These are phyloP conservation scores for Eurotiales sp. DNA, from an alignment of 2,329 filamentous ascomycete species.

Conservation along the genomic window DNA sequence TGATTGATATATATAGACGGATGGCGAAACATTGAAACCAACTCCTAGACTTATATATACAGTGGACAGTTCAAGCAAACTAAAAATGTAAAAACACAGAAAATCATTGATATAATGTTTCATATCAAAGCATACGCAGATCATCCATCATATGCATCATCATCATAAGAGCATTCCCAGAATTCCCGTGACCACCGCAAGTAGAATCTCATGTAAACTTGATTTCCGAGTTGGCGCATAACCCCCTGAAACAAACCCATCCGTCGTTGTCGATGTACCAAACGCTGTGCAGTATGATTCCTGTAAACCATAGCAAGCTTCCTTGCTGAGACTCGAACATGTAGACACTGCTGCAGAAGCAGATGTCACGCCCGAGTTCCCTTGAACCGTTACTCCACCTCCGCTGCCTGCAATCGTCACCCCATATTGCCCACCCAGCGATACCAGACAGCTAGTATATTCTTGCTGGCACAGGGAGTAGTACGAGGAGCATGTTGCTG, in stretches of 20 bases:
- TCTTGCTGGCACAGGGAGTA: slow-evolving; percentile 52
- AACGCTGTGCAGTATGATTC: slow-evolving; percentile 44
- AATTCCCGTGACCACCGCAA: slow-evolving; percentile 43
- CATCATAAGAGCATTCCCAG: slow-evolving; percentile 42
- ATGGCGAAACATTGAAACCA: too few relatives aligned
- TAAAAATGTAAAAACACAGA: too few relatives aligned
- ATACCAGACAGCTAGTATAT: slow-evolving; percentile 40
- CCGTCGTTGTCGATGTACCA: slow-evolving; percentile 24
- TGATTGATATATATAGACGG: too few relatives aligned
- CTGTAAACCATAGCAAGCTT: slow-evolving; percentile 48
- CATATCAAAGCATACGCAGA: neutral
- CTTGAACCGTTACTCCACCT: slow-evolving; percentile 48
- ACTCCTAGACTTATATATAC: neutral
- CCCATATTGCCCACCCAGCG: slow-evolving; percentile 48
- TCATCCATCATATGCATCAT: neutral
- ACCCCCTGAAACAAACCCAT: slow-evolving; percentile 18
- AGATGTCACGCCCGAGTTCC: slow-evolving; percentile 39
- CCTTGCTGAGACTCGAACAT: slow-evolving; percentile 44
- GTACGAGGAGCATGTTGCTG: slow-evolving; percentile 51
- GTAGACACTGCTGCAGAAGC: slow-evolving; percentile 40
- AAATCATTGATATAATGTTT: too few relatives aligned
- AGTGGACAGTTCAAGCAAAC: neutral
- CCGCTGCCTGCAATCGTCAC: slow-evolving; percentile 50
- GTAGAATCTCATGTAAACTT: slow-evolving; percentile 39
- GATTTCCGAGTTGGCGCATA: slow-evolving; percentile 29